Evolutionary conservation across 352 stramenopile genomes (phyloP).

Genomic region (Pythium aquatile): DNA sequence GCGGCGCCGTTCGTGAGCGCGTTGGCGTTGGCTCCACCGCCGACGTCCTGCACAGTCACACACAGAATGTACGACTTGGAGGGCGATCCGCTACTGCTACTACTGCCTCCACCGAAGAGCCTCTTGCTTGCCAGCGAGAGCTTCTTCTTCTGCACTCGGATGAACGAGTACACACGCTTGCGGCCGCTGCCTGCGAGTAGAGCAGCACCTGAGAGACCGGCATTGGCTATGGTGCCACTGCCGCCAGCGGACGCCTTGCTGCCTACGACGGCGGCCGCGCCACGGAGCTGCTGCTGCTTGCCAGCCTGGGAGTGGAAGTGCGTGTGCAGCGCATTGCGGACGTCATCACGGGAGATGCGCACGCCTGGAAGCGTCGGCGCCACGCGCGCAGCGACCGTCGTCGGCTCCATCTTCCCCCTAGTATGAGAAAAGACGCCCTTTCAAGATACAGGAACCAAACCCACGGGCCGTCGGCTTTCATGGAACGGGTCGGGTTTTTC

Average conservation of each 20-base stretch:
- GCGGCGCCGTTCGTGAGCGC: constrained; percentile 8
- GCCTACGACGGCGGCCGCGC: constrained; percentile 1
- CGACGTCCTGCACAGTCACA: constrained; percentile 50
- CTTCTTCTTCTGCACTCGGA: constrained; percentile 71
- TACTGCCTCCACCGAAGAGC: constrained; percentile 40
- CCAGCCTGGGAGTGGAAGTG: constrained; percentile 47
- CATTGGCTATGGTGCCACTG: neutral
- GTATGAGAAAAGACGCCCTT: constrained; percentile 1
- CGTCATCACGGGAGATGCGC: constrained; percentile 54
- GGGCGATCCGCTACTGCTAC: constrained; percentile 16
- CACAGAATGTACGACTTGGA: constrained; percentile 69
- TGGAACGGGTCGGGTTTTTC: neutral
- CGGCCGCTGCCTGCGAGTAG: constrained; percentile 11
- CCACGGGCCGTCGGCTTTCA: neutral
- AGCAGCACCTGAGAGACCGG: neutral
- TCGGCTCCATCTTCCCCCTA: neutral
- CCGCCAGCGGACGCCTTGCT: neutral
- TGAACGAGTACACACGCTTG: constrained; percentile 54
- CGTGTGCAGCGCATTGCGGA: constrained; percentile 64
- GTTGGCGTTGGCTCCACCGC: neutral
- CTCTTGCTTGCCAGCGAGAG: constrained; percentile 48
- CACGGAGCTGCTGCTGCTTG: constrained; percentile 27
- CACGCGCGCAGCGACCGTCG: neutral
- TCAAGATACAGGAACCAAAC: constrained; percentile 10
- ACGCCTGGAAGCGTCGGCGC: constrained; percentile 10